Evolutionary conservation across 129 eudicot species (phyloP), one percentile per base, ranked within the genome.

Genomic region (Escallonia herrerae): DNA sequence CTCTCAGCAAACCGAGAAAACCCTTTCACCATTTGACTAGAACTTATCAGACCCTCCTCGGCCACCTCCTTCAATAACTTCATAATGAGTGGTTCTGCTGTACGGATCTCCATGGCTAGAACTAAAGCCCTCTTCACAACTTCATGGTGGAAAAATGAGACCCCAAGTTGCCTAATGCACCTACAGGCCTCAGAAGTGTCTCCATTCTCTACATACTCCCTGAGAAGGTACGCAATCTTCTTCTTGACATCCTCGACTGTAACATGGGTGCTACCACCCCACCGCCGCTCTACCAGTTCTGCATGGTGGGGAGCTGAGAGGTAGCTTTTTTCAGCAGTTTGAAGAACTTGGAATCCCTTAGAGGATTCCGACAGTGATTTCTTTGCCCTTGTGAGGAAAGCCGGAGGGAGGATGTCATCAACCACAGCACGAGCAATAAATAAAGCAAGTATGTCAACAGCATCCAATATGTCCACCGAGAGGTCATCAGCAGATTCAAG

Each of bases 291-390:
- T 10, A 90, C 97, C 12, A 90, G 85, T 68, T 90, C 97, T 3
- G 97, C 97, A 57, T 90, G 97, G 65, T 90, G 97, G 38, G 97
- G 97, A 54, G 97, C 95, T 10, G 95, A 90, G 44, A 90, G 95
- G 72, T 90, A 90, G 76, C 95, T 86, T 63, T 90, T 90, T 65
- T 83, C 91, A 47, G 95, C 97, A 40, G 87, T 83, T 71, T 83
- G 89, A 44, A 90, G 69, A 51, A 72, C 97, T 14, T 83, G 83
- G 50, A 66, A 80, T 12, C 97, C 97, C 72, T 81, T 81, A 51
- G 95, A 90, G 11, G 85, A 61, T 42, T 86, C 95, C 39, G 88
- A 75, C 38, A 90, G 78, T 37, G 80, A 69, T 54, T 80, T 83
- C 67, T 78, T 74, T 37, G 90, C 97, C 71, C 71, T 62, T 33